Base-by-base conservation (phyloP, 495 filamentous ascomycete genomes). In the Tuber microsphaerosporum region DNA sequence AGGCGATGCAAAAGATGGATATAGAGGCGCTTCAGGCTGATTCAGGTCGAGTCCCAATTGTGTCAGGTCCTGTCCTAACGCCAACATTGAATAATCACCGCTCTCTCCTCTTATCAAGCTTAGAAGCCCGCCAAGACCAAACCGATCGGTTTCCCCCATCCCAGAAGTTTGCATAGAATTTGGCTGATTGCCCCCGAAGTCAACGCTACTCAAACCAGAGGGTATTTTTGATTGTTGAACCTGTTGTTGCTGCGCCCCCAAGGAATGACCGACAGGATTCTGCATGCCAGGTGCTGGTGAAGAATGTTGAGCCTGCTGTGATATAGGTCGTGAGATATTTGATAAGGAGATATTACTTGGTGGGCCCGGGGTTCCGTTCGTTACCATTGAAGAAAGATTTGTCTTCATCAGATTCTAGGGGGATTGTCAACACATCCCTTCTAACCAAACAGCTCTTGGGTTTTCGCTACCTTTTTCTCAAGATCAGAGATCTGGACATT, bases 21-120 rank as follows among this genome's bases (percentile, higher is more conserved):
- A 83, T 68, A 83, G 72, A 69, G 72, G 78, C 41, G 75, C 78
- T 73, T 91, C 90, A 42, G 89, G 87, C 73, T 89, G 89, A 79
- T 90, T 91, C 75, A 93, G 83, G 82, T 93, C 90, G 69, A 92
- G 84, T 34, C 91, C 91, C 69, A 93, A 83, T 22, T 88, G 88
- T 82, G 88, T 92, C 73, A 93, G 83, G 81, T 92, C 91, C 82
- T 92, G 89, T 14, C 91, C 91, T 68, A 91, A 84, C 43, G 90
- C 89, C 72, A 92, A 85, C 80, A 86, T 86, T 22, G 87, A 86
- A 71, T 90, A 85, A 84, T 91, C 89, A 12, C 88, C 87, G 76
- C 87, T 88, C 69, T 91, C 90, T 74, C 87, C 86, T 78, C 87
- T 87, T 79, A 91, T 89, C 85, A 89, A 89, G 72, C 88, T 86